phyloP scores from a whole-genome alignment of 164 flowering plant genomes.

The Tinospora cordifolia region DNA sequence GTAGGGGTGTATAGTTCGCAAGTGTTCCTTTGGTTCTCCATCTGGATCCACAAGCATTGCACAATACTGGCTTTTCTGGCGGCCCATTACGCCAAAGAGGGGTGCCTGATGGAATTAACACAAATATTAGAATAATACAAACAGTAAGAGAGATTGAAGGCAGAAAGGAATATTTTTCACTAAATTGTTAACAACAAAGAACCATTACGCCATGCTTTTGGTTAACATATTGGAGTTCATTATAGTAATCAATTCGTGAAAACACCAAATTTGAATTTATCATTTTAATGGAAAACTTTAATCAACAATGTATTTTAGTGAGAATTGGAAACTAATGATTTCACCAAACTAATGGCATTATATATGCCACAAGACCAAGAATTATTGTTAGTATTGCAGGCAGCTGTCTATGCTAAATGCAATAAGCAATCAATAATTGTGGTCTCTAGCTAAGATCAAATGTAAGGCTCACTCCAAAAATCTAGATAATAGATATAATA shows the following conservation, averaged over 20 bases:
- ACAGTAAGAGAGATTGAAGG: background rate
- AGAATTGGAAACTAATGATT: too few relatives aligned
- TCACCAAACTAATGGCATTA: too few relatives aligned
- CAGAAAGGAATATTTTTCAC: background rate
- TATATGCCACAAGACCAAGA: background rate
- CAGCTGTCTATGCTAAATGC: background rate
- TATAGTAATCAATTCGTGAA: too few relatives aligned
- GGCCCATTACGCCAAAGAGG: slow-evolving; percentile 99
- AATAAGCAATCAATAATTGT: background rate
- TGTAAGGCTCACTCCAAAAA: background rate
- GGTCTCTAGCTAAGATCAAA: background rate
- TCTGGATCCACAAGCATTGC: slow-evolving; percentile 98
- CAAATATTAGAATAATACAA: background rate
- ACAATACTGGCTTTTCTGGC: slow-evolving; percentile 87
- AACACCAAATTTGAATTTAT: too few relatives aligned
- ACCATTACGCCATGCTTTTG: background rate
- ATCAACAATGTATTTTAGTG: too few relatives aligned
- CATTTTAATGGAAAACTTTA: too few relatives aligned
- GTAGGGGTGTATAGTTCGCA: slow-evolving; percentile 81
- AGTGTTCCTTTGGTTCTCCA: slow-evolving; percentile 98
- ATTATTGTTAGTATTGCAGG: background rate
- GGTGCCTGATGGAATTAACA: slow-evolving; percentile 50
- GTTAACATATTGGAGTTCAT: too few relatives aligned
- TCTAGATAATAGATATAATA: background rate
- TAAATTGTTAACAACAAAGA: background rate